Conservation (phyloP, 108 stramenopile genomes). For the Cyclotella atomus region DNA sequence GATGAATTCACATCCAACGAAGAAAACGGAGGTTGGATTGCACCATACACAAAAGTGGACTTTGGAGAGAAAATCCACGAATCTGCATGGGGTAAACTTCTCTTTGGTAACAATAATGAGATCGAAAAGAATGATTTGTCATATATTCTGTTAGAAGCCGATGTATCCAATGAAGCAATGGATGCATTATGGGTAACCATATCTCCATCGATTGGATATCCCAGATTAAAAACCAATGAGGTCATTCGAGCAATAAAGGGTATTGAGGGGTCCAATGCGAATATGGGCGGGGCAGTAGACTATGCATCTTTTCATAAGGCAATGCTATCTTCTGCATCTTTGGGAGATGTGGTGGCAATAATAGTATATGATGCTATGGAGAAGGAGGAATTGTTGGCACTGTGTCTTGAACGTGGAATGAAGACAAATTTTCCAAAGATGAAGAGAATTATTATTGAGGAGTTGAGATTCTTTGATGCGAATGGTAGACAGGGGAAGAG, state of each 20-base stretch:
- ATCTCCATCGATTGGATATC: conserved; percentile 36
- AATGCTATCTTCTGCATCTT: neutral
- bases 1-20: conserved; percentile 17
- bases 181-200: conserved; percentile 22
- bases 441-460: conserved; percentile 51
- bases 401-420: conserved; percentile 33
- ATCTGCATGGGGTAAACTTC: conserved; percentile 27
- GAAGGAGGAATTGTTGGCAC: conserved; percentile 37
- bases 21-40: conserved; percentile 21
- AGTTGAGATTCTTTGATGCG: conserved; percentile 47
- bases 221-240: conserved; percentile 21
- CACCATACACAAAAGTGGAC: conserved; percentile 34
- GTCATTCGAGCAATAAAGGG: conserved; percentile 27
- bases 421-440: conserved; percentile 38
- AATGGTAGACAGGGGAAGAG: conserved; percentile 45
- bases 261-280: conserved; percentile 20
- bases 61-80: conserved; percentile 18
- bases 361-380: conserved; percentile 42
- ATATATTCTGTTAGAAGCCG: neutral
- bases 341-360: neutral
- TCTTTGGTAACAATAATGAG: conserved; percentile 25
- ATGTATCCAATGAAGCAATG: neutral
- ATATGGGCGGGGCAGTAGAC: conserved; percentile 30
- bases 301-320: conserved; percentile 7
- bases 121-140: conserved; percentile 8